Percentiles rank a stretch among this genome's conserved stretches.
Evolutionary conservation across 106 monocot species (phyloP).

Genomic region (Ottelia alismoides): DNA sequence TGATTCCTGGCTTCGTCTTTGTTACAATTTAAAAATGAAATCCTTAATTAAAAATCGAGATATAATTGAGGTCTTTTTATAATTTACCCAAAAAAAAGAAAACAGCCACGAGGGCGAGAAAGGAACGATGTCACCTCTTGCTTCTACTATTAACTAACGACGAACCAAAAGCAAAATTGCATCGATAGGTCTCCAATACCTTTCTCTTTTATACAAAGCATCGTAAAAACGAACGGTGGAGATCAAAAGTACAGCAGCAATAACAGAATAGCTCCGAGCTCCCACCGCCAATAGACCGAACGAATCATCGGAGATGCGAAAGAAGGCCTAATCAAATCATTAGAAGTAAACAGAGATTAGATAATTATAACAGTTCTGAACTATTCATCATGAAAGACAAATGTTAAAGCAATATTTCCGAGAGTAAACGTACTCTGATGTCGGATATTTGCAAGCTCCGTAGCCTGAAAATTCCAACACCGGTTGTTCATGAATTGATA

Average conservation of each 20-base stretch:
- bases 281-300: constrained; percentile 1
- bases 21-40: no score
- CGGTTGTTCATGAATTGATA: not conserved
- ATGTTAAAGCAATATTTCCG: not conserved
- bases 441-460: constrained; percentile 15
- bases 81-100: no score
- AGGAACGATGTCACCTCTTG: no score
- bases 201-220: no score
- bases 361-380: not conserved
- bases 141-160: no score
- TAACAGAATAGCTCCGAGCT: not conserved
- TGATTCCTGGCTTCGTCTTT: no score
- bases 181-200: no score
- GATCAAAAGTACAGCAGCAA: constrained; percentile 14
- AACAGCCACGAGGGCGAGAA: no score
- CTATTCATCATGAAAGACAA: not conserved
- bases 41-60: no score
- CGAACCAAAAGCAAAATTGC: no score
- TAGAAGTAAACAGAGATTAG: not conserved
- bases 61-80: no score
- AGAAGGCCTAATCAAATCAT: not conserved
- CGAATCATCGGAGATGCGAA: not conserved
- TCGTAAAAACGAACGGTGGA: no score
- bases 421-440: constrained; percentile 8
- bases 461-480: constrained; percentile 9